Base-by-base conservation (phyloP, 1,284 basidiomycete species). In the Anthracocystis panici-leucophaei region DNA sequence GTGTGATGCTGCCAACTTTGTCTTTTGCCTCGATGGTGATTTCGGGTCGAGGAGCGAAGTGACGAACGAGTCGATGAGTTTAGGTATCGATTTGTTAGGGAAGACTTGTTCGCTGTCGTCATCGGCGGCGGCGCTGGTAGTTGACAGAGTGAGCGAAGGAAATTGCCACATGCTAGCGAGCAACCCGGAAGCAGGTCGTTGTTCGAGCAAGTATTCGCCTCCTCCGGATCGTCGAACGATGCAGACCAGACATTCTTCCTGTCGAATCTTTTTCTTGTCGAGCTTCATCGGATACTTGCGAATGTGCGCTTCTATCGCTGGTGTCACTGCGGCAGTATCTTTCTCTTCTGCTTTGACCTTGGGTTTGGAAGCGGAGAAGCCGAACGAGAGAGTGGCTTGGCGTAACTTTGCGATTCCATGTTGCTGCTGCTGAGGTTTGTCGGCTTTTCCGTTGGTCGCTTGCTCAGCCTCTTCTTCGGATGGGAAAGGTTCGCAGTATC, bases 201-300 rank as follows among this genome's bases (percentile, higher is more conserved):
- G 77, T 53, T 66, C 55, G n/a, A 78, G 46, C 40, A 67, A 41
- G 8, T 64, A 78, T 21, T 45, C 31, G 44, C 42, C 44, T 21
- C 20, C 23, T 20, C 4, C 27, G 27, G 38, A 11, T 3, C 42
- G 25, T 1, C 54, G 49, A 20, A 97, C 87, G 20, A 95, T 90
- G 80, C 91, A 92, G 21, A 97, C 94, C 8, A 91, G 88, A 81
- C 95, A 93, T 42, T 92, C 87, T 83, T 98, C 95, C 80, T 92
- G 91, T 42, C 94, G 88, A 3, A 91, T 90, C 80, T 91, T 92
- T 87, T 95, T 95, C 77, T 92, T 92, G 63, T 90, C 90, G 12
- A 89, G 90, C 81, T 92, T 93, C 92, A 97, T 93, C 0, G 96
- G 96, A 84, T 92, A 97, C 20, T 90, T 87, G 10, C 90, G 91